These are phyloP conservation scores for Pyropia haitanensis DNA, from an alignment of 23 red algal genomes.

Conservation along the genomic window DNA sequence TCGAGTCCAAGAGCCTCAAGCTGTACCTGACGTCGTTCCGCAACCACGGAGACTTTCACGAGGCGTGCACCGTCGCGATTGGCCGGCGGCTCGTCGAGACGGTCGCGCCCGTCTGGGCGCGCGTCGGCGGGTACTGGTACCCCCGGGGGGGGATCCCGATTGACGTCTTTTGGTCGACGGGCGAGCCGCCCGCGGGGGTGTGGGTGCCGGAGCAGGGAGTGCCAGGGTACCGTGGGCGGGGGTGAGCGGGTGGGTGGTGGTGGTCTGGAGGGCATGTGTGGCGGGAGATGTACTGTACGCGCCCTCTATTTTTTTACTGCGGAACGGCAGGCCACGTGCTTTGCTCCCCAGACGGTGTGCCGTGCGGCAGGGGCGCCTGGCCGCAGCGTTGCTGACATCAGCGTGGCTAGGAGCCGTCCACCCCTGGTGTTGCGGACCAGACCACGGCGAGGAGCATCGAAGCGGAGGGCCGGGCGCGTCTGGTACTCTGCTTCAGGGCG, in stretches of 20 bases:
- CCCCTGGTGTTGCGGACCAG: no score
- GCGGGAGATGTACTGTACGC: no score
- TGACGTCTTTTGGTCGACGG: conserved; percentile 91
- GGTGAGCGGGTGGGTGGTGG: conserved; percentile 18
- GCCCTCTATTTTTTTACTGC: no score
- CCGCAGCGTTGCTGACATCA: no score
- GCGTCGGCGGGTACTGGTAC: conserved; percentile 97
- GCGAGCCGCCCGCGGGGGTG: conserved; percentile 54
- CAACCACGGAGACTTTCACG: conserved; percentile 98
- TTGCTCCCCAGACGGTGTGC: no score
- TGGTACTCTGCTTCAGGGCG: no score
- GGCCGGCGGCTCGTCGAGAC: conserved; percentile 28
- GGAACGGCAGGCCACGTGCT: no score
- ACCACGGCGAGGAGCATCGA: no score
- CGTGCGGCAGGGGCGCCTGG: no score
- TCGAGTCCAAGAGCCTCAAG: conserved; percentile 96
- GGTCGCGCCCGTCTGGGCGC: conserved; percentile 72
- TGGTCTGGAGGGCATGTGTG: no score
- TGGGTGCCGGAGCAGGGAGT: conserved; percentile 87
- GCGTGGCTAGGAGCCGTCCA: no score
- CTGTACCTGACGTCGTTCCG: conserved; percentile 87
- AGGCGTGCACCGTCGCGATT: conserved; percentile 89
- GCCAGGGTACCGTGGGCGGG: conserved; percentile 79
- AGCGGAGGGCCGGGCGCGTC: no score
- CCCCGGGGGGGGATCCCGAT: conserved; percentile 98